Base-by-base conservation (phyloP, 768 basidiomycete genomes). In the Serendipita vermifera region DNA sequence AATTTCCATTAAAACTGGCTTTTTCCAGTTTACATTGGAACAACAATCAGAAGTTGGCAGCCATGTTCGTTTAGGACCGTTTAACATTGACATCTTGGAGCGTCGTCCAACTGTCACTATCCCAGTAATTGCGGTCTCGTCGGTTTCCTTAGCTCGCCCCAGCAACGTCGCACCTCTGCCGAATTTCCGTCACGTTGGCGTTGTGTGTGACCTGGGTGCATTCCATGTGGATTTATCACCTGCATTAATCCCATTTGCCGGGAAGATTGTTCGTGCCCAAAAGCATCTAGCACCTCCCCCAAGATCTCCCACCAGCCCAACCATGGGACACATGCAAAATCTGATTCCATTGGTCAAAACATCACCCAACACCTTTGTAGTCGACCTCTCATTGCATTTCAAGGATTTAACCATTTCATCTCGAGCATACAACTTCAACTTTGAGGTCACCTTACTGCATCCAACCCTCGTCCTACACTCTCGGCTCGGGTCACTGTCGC, bases 221-320 rank as follows among this genome's bases (percentile, higher is more conserved):
- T 51, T 51, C 27, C 39, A 22, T n/a, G 29, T 51, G n/a, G 46
- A 51, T 29, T n/a, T 51, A 26, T 51, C 46, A 5, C 46, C 46
- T n/a, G 26, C 46, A 5, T 31, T 51, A n/a, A 22, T 51, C 46
- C 46, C 46, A 51, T 51, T 51, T n/a, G 27, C 46, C 22, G 46
- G 46, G 7, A 4, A 31, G 32, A 22, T 51, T 7, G n/a, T 51
- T 22, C 46, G 46, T 27, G 27, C 24, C 9, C 46, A 31, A 7
- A 22, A 51, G 17, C 46, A 51, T 26, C 46, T 51, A 15, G n/a
- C 11, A 20, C 22, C 46, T 11, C 46, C 46, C 20, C 17, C 27
- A 51, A 22, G 46, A 29, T 51, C 46, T 27, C 46, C 46, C n/a
- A 51, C 46, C 17, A 51, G 46, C 46, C 46, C 46, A 31, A 51